phyloP scores from a whole-genome alignment of 1,139 yeast genomes.

The Geotrichum reessii region DNA sequence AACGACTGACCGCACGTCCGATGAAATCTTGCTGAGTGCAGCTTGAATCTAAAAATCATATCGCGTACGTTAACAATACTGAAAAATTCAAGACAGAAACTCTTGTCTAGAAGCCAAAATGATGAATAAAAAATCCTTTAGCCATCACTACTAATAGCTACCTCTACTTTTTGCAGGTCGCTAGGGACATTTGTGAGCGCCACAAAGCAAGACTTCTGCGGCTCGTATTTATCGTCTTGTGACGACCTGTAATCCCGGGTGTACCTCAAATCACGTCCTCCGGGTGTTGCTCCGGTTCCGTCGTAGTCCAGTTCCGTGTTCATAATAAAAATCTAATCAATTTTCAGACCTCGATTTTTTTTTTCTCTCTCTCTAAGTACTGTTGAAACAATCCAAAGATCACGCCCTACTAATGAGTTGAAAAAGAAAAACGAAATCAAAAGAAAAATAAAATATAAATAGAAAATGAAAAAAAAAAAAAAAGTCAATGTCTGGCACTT shows the following conservation, averaged over 20 bases:
- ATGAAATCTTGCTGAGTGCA: background rate
- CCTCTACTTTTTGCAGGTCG: background rate
- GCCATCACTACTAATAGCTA: background rate
- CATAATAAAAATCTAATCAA: too few species aligned
- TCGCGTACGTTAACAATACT: background rate
- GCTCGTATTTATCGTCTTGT: background rate
- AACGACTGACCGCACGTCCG: background rate
- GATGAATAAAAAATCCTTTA: background rate
- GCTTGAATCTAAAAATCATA: background rate
- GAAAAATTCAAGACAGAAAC: background rate
- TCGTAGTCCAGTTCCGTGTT: slow-evolving; percentile 8
- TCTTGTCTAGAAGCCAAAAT: background rate
- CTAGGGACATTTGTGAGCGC: slow-evolving; percentile 1
- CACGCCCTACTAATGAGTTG: too few species aligned
- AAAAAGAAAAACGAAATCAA: too few species aligned
- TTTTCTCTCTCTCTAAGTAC: too few species aligned
- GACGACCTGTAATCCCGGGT: background rate
- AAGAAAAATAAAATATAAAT: background rate
- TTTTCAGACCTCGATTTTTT: too few species aligned
- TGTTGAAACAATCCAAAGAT: too few species aligned
- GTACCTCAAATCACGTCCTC: background rate
- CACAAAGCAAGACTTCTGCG: background rate
- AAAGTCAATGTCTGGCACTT: too few species aligned
- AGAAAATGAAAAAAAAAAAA: too few species aligned
- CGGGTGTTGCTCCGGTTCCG: background rate